Evolutionary conservation across 352 stramenopile genomes (phyloP).

Genomic region (Globisporangium alternatum): DNA sequence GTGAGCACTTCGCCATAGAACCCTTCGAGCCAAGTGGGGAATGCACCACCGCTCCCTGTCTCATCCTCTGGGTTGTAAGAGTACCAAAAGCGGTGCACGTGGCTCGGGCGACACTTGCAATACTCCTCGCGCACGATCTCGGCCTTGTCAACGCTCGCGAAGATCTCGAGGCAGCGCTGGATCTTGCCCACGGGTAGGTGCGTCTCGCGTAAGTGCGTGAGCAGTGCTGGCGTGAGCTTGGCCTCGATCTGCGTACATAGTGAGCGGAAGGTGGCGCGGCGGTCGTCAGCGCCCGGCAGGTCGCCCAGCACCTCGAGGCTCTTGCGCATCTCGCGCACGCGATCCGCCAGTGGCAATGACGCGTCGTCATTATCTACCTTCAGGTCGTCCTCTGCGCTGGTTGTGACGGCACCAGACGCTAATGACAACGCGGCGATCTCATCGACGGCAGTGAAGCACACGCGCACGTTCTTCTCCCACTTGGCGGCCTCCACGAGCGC

Average conservation of each 20-base stretch:
- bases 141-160: slow-evolving; percentile 43
- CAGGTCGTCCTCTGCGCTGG: not conserved
- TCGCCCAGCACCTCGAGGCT: slow-evolving; percentile 64
- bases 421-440: slow-evolving; percentile 14
- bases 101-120: slow-evolving; percentile 36
- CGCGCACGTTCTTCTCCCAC: slow-evolving; percentile 64
- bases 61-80: slow-evolving; percentile 31
- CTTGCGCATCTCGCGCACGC: slow-evolving; percentile 56
- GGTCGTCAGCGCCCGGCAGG: slow-evolving; percentile 57
- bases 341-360: slow-evolving; percentile 32
- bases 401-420: not conserved
- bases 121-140: slow-evolving; percentile 47
- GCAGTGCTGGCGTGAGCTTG: slow-evolving; percentile 43
- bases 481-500: slow-evolving; percentile 63
- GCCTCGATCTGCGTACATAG: slow-evolving; percentile 57
- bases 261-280: slow-evolving; percentile 42
- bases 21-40: slow-evolving; percentile 42
- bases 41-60: slow-evolving; percentile 10
- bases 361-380: not conserved
- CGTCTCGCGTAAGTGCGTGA: slow-evolving; percentile 35
- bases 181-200: slow-evolving; percentile 38
- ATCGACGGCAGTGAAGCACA: slow-evolving; percentile 45
- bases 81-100: slow-evolving; percentile 60
- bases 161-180: slow-evolving; percentile 47
- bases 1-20: slow-evolving; percentile 57